Percentiles rank a stretch among this genome's conserved stretches.
phyloP scores from a whole-genome alignment of 352 stramenopile genomes.

The Globisporangium cylindrosporum region DNA sequence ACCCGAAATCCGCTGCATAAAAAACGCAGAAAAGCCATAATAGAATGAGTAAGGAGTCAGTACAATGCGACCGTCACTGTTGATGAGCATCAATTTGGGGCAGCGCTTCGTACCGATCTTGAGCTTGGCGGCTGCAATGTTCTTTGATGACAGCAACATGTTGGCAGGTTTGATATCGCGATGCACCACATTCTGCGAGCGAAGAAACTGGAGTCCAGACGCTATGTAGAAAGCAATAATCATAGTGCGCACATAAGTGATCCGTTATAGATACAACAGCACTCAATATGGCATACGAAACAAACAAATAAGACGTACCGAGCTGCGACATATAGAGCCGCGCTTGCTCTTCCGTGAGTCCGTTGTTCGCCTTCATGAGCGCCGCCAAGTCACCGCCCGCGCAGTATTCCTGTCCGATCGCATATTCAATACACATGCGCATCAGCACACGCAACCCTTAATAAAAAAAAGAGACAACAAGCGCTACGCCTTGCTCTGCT shows the following conservation, averaged over 20 bases:
- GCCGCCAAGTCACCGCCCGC: conserved; percentile 67
- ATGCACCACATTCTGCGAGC: conserved; percentile 75
- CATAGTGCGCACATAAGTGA: background rate
- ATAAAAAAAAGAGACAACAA: conserved; percentile 1
- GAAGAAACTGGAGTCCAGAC: conserved; percentile 70
- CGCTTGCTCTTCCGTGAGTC: conserved; percentile 60
- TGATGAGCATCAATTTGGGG: background rate
- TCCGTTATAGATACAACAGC: background rate
- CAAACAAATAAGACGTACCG: conserved; percentile 27
- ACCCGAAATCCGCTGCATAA: conserved; percentile 64
- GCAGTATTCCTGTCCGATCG: conserved; percentile 61
- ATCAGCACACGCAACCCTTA: background rate
- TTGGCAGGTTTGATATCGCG: conserved; percentile 78
- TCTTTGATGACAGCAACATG: conserved; percentile 67
- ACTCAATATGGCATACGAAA: background rate
- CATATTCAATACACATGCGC: background rate
- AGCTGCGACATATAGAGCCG: conserved; percentile 78
- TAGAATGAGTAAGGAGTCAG: background rate
- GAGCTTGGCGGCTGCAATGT: conserved; percentile 58
- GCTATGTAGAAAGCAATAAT: conserved; percentile 23
- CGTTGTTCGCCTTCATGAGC: conserved; percentile 67
- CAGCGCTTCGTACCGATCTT: conserved; percentile 54
- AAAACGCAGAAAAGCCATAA: background rate
- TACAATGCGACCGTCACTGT: background rate
- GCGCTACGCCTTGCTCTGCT: background rate